A percentile compares a stretch with the other conserved stretches of the same genome.
Evolutionary conservation across 2,329 filamentous ascomycete species (phyloP).

Genomic region (Cytospora leucostoma): DNA sequence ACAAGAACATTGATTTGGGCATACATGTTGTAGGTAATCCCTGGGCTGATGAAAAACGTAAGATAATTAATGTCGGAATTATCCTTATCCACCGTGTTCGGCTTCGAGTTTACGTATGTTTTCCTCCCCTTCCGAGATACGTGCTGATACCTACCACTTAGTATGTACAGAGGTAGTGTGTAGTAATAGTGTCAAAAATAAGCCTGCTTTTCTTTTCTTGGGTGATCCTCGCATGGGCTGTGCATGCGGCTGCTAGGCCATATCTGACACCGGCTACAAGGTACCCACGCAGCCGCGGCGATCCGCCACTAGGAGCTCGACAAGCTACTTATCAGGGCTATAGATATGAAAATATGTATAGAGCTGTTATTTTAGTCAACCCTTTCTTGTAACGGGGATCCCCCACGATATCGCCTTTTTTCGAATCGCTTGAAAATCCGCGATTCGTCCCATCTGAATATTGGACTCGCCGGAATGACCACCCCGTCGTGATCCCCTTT

Average conservation of each 20-base stretch:
- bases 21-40: too few species aligned
- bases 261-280: neutral
- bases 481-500: neutral
- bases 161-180: too few species aligned
- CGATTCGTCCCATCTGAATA: neutral
- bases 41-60: too few species aligned
- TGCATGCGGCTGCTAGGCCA: neutral
- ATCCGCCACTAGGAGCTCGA: neutral
- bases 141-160: too few species aligned
- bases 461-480: neutral
- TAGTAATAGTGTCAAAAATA: too few species aligned
- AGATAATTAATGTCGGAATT: too few species aligned
- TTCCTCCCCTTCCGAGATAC: too few species aligned
- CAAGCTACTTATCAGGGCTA: neutral
- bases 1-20: neutral
- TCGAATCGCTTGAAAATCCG: neutral
- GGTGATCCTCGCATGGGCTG: neutral
- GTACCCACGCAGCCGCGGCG: neutral
- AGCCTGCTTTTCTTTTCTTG: neutral
- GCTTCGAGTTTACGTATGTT: too few species aligned
- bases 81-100: too few species aligned
- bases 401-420: neutral
- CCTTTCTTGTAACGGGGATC: neutral
- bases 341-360: neutral
- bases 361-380: neutral